These are phyloP conservation scores for Entomortierella lignicola DNA, from an alignment of 192 early-diverging fungal genomes.

Conservation along the genomic window DNA sequence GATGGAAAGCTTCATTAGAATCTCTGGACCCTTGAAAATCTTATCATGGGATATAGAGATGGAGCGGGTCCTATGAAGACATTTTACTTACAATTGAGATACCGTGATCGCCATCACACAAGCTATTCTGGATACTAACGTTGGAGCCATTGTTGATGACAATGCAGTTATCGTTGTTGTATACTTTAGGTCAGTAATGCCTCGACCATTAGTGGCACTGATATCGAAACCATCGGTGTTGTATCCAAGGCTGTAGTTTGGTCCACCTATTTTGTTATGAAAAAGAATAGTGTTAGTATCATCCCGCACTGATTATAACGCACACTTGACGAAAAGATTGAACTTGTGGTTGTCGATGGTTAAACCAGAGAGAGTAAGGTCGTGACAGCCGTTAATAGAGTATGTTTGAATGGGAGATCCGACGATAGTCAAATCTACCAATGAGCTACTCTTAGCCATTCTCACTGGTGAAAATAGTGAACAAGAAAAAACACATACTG, in stretches of 20 bases:
- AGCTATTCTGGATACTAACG: constrained; percentile 50
- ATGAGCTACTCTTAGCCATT: constrained; percentile 40
- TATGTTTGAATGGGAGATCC: constrained; percentile 59
- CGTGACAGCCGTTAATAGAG: constrained; percentile 41
- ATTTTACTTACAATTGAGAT: constrained; percentile 46
- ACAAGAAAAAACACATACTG: too few species aligned
- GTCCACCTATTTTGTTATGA: constrained; percentile 33
- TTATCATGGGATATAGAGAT: neutral
- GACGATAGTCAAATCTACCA: constrained; percentile 40
- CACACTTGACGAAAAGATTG: too few species aligned
- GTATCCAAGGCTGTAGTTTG: constrained; percentile 39
- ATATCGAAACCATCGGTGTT: constrained; percentile 61
- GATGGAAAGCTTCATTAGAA: neutral
- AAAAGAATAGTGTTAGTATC: neutral
- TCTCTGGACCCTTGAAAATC: neutral
- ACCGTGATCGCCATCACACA: constrained; percentile 51
- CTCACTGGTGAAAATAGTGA: too few species aligned
- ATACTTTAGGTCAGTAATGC: constrained; percentile 46
- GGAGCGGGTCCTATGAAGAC: too few species aligned
- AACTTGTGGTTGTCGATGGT: constrained; percentile 56
- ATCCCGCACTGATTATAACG: too few species aligned
- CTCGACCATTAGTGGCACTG: constrained; percentile 35
- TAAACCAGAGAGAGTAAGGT: constrained; percentile 38
- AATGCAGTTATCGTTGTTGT: constrained; percentile 65
- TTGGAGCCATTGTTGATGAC: constrained; percentile 62